These are phyloP conservation scores for Aphanomyces cochlioides DNA, from an alignment of 352 stramenopile species.

Conservation along the genomic window DNA sequence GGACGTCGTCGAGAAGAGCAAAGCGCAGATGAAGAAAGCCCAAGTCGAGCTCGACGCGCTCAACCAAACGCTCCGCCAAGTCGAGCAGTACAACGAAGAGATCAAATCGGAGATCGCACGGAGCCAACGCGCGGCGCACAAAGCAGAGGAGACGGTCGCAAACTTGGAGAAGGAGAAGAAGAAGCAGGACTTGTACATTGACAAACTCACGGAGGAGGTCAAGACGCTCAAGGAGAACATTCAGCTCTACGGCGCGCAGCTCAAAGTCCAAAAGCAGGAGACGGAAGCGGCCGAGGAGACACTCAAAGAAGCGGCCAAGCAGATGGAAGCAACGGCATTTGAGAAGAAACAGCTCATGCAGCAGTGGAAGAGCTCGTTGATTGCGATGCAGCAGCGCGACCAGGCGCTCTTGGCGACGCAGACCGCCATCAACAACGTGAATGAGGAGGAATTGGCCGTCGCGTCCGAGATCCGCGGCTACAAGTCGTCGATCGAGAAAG, in stretches of 20 bases:
- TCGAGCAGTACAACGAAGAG: constrained; percentile 92
- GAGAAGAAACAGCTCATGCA: constrained; percentile 95
- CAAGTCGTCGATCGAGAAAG: constrained; percentile 78
- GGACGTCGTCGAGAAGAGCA: constrained; percentile 51
- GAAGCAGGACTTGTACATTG: constrained; percentile 93
- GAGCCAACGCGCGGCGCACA: constrained; percentile 89
- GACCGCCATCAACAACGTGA: constrained; percentile 69
- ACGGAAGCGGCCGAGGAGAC: constrained; percentile 83
- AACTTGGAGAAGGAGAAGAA: constrained; percentile 92
- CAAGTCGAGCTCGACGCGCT: constrained; percentile 86
- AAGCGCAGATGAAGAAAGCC: constrained; percentile 71
- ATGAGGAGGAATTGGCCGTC: constrained; percentile 78
- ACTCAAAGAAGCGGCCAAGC: constrained; percentile 76
- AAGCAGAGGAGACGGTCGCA: constrained; percentile 90
- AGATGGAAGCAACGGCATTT: constrained; percentile 91
- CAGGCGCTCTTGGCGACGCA: constrained; percentile 88
- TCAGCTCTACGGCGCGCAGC: constrained; percentile 64
- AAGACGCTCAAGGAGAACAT: constrained; percentile 87
- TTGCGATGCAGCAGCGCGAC: constrained; percentile 87
- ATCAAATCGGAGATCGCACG: constrained; percentile 93
- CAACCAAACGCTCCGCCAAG: constrained; percentile 78
- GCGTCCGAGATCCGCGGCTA: constrained; percentile 86
- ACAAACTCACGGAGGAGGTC: constrained; percentile 87
- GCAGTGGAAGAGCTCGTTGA: constrained; percentile 94
- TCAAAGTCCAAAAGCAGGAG: constrained; percentile 82